Conservation (phyloP, 495 filamentous ascomycete species). For the Hypoxylon lienhwacheense region DNA sequence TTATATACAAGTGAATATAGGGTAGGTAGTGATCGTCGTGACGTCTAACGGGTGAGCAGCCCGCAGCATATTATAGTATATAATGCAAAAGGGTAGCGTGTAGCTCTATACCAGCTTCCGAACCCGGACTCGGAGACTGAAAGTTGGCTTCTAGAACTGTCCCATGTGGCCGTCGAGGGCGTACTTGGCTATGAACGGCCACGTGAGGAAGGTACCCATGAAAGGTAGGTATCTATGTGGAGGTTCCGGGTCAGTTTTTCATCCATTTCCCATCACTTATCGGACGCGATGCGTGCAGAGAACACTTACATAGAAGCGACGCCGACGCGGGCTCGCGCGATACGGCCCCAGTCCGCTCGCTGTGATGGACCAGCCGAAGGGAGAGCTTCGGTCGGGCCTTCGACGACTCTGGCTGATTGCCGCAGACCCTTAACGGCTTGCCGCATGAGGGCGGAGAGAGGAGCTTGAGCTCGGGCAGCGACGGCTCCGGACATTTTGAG, state of each 20-base stretch:
- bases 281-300: neutral
- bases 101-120: too few relatives aligned
- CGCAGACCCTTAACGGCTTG: constrained; percentile 31
- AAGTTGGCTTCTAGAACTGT: constrained; percentile 7
- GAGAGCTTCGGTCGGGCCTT: constrained; percentile 20
- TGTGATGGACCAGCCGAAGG: constrained; percentile 2
- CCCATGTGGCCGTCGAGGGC: constrained; percentile 24
- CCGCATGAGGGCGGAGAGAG: constrained; percentile 20
- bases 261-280: neutral
- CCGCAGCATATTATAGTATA: too few relatives aligned
- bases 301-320: constrained; percentile 26
- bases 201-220: constrained; percentile 23
- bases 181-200: constrained; percentile 18
- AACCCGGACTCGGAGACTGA: too few relatives aligned
- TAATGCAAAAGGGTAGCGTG: too few relatives aligned
- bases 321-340: constrained; percentile 12
- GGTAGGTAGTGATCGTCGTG: constrained; percentile 1
- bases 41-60: too few relatives aligned
- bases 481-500: constrained; percentile 23
- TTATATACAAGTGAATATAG: constrained; percentile 22
- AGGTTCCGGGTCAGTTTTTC: neutral
- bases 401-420: constrained; percentile 24
- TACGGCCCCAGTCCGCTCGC: constrained; percentile 33
- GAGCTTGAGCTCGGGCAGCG: constrained; percentile 17
- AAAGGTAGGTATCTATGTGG: constrained; percentile 29